Base-by-base conservation (phyloP, 495 filamentous ascomycete species). In the Lophium mytilinum region DNA sequence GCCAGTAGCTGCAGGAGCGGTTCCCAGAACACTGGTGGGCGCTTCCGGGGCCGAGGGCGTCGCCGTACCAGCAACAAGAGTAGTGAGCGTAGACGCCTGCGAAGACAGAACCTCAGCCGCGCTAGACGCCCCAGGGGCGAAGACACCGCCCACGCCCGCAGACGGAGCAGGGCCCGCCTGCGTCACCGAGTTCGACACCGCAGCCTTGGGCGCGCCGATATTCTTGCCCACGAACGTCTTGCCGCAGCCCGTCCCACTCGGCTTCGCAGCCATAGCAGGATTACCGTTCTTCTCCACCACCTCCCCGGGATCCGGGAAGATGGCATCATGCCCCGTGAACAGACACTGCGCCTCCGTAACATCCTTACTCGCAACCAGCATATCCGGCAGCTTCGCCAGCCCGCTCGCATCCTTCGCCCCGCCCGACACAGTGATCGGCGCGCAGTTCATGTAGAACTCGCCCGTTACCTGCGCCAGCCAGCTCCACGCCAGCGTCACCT, bases 381-480 rank as follows among this genome's bases (percentile, higher is more conserved):
- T 69, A 8, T 74, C 66, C 0, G 84, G 84, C 37, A 78, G 72
- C 1, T 40, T 33, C 57, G 71, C 50, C 53, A 71, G 67, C 33
- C 65, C 63, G 9, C 61, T 53, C 3, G 48, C 48, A 15, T 64
- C 66, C 19, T 42, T 52, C 6, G 61, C 54, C 33, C 80, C 74
- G 18, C 75, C 72, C 12, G 70, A 75, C 56, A 84, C 75, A n/a
- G 69, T 73, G 45, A 80, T 69, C 4, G 78, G 72, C 0, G 79
- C 78, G 52, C 80, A 83, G 66, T 79, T 80, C 76, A 81, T 80
- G 68, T 82, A 85, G 73, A 83, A 80, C 49, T 78, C 76, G 0
- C 81, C 80, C 0, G 21, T 54, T 14, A 75, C 24, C 17, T 73
- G 66, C 46, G 81, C 78, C 66, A 82, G 78, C 83, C 82, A 85